A percentile compares a stretch with the other conserved stretches of the same genome.
Conservation (phyloP, 1,139 yeast species). For the Blastobotrys apis region DNA sequence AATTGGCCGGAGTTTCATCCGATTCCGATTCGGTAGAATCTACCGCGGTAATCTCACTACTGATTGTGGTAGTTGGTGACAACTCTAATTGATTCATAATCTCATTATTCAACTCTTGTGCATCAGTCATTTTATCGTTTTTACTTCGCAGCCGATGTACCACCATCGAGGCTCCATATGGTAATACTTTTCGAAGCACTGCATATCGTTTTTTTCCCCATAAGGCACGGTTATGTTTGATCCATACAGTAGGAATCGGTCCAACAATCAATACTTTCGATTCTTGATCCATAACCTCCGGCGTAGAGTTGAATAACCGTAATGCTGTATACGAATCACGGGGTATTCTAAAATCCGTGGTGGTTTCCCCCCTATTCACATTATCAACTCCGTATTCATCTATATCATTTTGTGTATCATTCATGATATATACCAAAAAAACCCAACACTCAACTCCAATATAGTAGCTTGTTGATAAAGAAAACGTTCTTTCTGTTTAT, state of each 20-base stretch:
- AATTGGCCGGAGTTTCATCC: neutral
- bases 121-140: neutral
- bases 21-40: neutral
- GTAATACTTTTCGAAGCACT: constrained; percentile 6
- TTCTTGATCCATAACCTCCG: constrained; percentile 47
- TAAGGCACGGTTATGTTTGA: constrained; percentile 28
- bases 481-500: no score
- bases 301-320: constrained; percentile 52
- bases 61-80: constrained; percentile 9
- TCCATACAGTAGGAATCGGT: constrained; percentile 61
- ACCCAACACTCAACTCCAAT: no score
- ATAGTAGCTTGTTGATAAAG: no score
- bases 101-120: constrained; percentile 11
- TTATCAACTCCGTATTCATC: neutral
- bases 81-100: constrained; percentile 9
- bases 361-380: neutral
- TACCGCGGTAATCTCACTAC: constrained; percentile 1
- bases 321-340: constrained; percentile 58
- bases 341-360: constrained; percentile 27
- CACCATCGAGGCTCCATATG: constrained; percentile 5
- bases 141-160: neutral
- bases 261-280: constrained; percentile 59
- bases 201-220: constrained; percentile 13
- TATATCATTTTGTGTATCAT: no score
- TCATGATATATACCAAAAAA: no score